Base-by-base conservation (phyloP, 75 land plant species). In the Selaginella moellendorffii region DNA sequence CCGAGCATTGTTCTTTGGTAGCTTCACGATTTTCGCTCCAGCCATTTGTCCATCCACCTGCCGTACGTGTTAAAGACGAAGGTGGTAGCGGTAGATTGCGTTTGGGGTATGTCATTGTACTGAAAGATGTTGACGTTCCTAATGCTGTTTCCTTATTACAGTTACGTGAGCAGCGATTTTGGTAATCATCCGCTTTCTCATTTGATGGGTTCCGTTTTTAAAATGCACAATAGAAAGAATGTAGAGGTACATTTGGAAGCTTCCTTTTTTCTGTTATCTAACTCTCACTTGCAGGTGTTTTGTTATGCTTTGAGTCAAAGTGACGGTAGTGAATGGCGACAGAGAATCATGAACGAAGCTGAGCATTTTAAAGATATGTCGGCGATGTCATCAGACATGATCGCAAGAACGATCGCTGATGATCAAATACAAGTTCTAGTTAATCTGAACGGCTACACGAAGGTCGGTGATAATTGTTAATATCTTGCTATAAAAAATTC, bases 121-220 rank as follows among this genome's bases (percentile, higher is more conserved):
- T 56, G 5, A 19, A 8, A 19, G 2, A 56, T 56, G 5, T 56
- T 8, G 5, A 21, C 23, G n/a, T 8, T 19, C 8, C n/a, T 24
- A 9, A n/a, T 2, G 5, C 24, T 56, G 21, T 56, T 19, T 20
- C 14, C 17, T 28, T 51, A 59, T 59, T 62, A 26, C 77, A 92
- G 96, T 27, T 92, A 92, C 77, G 88, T 95, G 53, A 95, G 99
- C 78, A 95, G 99, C 78, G 99, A 95, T 68, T 95, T 95, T 73
- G 99, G 97, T 36, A 95, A 95, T 56, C 99, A 95, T 66, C 99
- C 97, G 5, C 72, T 95, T 20, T 90, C 97, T 2, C 99, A 95
- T 67, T 81, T 95, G 1, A 95, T 95, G 99, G 99, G 99, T 25
- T 95, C 99, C 54, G 84, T 95, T 9, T 95, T 95, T 78, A 96